Evolutionary conservation across 2,329 filamentous ascomycete genomes (phyloP), one percentile per base, ranked within the genome.

Genomic region (Aspergillus sojae): DNA sequence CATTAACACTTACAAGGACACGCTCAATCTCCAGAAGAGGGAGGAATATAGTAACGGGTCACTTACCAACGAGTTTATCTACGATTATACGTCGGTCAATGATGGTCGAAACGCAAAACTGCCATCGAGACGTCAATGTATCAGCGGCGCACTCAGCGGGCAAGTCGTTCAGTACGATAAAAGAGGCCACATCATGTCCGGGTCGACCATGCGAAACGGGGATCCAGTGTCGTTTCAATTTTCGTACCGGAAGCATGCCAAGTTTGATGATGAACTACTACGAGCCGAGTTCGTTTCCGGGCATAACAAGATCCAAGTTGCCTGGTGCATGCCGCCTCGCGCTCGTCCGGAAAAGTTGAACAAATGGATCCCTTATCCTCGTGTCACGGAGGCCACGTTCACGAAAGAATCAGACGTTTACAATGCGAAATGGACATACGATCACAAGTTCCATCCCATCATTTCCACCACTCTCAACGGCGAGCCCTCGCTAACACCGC

Each of bases 281-380:
- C 79, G 84, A 54, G 85, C 83, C 0, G 85, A 86, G 62, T 86
- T 84, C 63, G 79, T 81, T 0, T 76, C 86, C 58, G 79, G 82
- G 4, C 83, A 86, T 69, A 82, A 85, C 65, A 84, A 79, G 41
- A 82, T 81, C 66, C 85, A 82, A 16, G 83, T 86, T 1, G 81
- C 82, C 28, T 86, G 84, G 84, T 84, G 81, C 67, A 82, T 82
- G 34, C 82, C 84, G 60, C 83, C 83, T 3, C 76, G 79, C 32
- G 79, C 78, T 21, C 81, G 82, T 65, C 79, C 81, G 3, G 81
- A 85, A 64, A 84, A 83, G 70, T 76, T 82, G 62, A 82, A 86
- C 55, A 78, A 80, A 57, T 86, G 84, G 83, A 85, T 86, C 57
- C 84, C 84, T 6, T 82, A 84, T 65, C 80, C 84, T n/a, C 83